Conservation (phyloP, 768 basidiomycete species). For the Multifurca ochricompacta region DNA sequence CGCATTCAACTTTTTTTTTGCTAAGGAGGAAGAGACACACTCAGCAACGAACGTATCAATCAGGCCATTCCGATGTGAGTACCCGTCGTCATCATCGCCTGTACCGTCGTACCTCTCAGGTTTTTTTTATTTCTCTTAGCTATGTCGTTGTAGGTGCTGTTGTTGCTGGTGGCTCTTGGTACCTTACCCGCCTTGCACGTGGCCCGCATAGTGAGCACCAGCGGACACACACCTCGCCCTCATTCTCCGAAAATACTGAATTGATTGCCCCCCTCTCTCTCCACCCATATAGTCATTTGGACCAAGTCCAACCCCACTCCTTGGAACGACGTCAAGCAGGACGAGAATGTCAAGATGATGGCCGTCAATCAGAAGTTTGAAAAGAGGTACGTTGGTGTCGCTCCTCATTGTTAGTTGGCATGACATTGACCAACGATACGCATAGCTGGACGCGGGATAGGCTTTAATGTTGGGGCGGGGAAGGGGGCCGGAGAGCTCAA, state of each 20-base stretch:
- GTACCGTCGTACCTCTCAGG: neutral
- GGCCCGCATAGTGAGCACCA: conserved; percentile 35
- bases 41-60: neutral
- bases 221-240: neutral
- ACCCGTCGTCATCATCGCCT: neutral
- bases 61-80: conserved; percentile 22
- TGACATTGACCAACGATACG: conserved; percentile 8
- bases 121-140: conserved; percentile 24
- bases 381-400: conserved; percentile 45
- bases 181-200: conserved; percentile 37
- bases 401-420: conserved; percentile 1
- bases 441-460: conserved; percentile 70
- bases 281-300: conserved; percentile 49
- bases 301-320: conserved; percentile 72
- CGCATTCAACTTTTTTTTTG: neutral
- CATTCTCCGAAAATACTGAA: conserved; percentile 11
- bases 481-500: too few species aligned
- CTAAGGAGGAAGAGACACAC: neutral
- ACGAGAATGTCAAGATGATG: conserved; percentile 67
- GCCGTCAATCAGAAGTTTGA: conserved; percentile 67
- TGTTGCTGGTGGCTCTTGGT: conserved; percentile 36
- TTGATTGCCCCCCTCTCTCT: too few species aligned
- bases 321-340: conserved; percentile 75
- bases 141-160: conserved; percentile 43
- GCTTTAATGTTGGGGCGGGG: conserved; percentile 41